Percentiles rank a stretch among this genome's conserved stretches.
Evolutionary conservation across 164 flowering plant genomes (phyloP).

Genomic region (Santalum album): DNA sequence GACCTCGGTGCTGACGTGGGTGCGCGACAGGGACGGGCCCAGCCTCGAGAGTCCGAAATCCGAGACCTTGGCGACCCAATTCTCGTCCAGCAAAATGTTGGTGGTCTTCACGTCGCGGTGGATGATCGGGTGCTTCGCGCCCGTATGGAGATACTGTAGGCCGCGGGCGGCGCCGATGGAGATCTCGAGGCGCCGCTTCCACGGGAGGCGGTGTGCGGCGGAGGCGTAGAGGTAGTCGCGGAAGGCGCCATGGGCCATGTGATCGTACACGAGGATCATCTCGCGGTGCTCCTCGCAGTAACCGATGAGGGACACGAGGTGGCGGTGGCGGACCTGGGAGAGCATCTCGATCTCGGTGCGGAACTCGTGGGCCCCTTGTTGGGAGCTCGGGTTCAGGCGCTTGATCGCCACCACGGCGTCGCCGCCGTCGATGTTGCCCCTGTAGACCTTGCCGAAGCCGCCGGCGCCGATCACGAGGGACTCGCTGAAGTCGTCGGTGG

Average conservation of each 20-base stretch:
- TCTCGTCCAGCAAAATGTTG: slow-evolving; percentile 40
- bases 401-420: slow-evolving; percentile 38
- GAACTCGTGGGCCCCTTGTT: slow-evolving; percentile 42
- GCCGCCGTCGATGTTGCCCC: slow-evolving; percentile 17
- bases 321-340: slow-evolving; percentile 37
- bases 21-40: slow-evolving; percentile 30
- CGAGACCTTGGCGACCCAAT: slow-evolving; percentile 50
- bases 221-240: slow-evolving; percentile 39
- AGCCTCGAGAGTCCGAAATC: slow-evolving; percentile 44
- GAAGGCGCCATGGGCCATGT: slow-evolving; percentile 42
- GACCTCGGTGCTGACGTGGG: slow-evolving; percentile 42
- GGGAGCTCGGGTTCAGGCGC: slow-evolving; percentile 30
- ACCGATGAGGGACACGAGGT: slow-evolving; percentile 44
- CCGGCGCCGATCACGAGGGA: slow-evolving; percentile 33
- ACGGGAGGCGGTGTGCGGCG: slow-evolving; percentile 18
- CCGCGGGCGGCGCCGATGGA: slow-evolving; percentile 51
- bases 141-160: slow-evolving; percentile 42
- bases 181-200: slow-evolving; percentile 41
- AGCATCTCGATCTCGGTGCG: slow-evolving; percentile 53
- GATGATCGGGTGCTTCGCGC: slow-evolving; percentile 38
- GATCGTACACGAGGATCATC: slow-evolving; percentile 46
- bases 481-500: slow-evolving; percentile 36
- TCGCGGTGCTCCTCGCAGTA: slow-evolving; percentile 37
- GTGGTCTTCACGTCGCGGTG: slow-evolving; percentile 50
- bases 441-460: slow-evolving; percentile 48